Evolutionary conservation across 192 early-diverging fungal species (phyloP).

Genomic region (Linnemannia zychae): DNA sequence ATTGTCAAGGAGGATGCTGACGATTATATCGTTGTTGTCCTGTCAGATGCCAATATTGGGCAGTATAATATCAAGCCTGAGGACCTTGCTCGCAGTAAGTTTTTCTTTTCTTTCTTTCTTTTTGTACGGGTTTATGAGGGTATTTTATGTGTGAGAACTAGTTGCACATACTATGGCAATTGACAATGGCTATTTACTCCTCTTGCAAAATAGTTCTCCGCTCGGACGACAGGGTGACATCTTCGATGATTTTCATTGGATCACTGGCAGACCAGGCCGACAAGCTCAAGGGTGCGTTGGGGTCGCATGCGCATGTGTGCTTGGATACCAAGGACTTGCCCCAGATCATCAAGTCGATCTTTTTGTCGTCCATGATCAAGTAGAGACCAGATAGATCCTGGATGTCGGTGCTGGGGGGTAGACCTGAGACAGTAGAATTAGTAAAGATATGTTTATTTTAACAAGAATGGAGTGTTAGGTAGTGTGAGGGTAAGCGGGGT

Average conservation of each 20-base stretch:
- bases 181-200: background rate
- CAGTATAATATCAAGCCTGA: slow-evolving; percentile 85
- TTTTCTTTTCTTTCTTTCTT: slow-evolving; percentile 1
- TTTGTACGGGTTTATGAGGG: background rate
- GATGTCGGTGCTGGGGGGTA: too few relatives aligned
- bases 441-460: background rate
- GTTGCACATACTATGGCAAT: background rate
- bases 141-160: background rate
- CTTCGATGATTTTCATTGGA: slow-evolving; percentile 86
- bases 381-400: background rate
- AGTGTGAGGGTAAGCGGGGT: background rate
- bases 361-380: slow-evolving; percentile 73
- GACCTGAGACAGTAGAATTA: too few relatives aligned
- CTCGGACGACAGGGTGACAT: slow-evolving; percentile 78
- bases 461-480: background rate
- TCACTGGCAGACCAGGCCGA: slow-evolving; percentile 81
- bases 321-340: slow-evolving; percentile 73
- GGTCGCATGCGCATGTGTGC: slow-evolving; percentile 69
- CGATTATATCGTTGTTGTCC: slow-evolving; percentile 83
- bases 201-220: slow-evolving; percentile 64
- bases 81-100: slow-evolving; percentile 71
- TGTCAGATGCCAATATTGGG: slow-evolving; percentile 85
- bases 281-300: slow-evolving; percentile 64
- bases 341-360: slow-evolving; percentile 72
- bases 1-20: slow-evolving; percentile 81